phyloP scores from a whole-genome alignment of 352 stramenopile genomes.

The Globisporangium polare region DNA sequence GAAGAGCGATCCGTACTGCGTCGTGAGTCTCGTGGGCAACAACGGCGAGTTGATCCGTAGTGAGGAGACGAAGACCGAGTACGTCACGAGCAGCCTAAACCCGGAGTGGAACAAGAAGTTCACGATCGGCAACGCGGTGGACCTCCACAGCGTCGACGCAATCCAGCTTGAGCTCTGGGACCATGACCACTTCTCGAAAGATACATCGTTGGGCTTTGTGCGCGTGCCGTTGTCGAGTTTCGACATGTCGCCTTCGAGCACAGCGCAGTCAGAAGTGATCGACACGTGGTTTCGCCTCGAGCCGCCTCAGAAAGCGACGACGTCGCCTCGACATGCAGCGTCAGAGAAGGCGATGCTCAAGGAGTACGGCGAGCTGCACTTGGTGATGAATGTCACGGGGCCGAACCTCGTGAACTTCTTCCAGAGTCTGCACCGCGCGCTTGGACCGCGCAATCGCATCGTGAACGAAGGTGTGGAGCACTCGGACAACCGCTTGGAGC shows the following conservation, averaged over 20 bases:
- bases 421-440: conserved; percentile 30
- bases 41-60: conserved; percentile 50
- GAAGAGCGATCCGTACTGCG: conserved; percentile 70
- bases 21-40: conserved; percentile 60
- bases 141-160: conserved; percentile 48
- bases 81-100: conserved; percentile 40
- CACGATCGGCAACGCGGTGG: conserved; percentile 40
- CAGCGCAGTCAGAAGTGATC: conserved; percentile 47
- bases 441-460: conserved; percentile 35
- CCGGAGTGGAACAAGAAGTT: conserved; percentile 58
- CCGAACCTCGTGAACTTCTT: conserved; percentile 70
- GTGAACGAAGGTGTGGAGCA: conserved; percentile 48
- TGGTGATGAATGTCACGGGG: conserved; percentile 61
- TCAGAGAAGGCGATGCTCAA: conserved; percentile 37
- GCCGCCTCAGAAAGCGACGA: conserved; percentile 29
- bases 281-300: conserved; percentile 69
- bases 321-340: conserved; percentile 22
- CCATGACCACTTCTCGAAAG: conserved; percentile 44
- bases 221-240: conserved; percentile 56
- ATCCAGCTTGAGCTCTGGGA: conserved; percentile 63
- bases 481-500: conserved; percentile 67
- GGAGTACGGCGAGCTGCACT: conserved; percentile 52
- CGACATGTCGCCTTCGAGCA: conserved; percentile 59
- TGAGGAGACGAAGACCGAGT: conserved; percentile 52
- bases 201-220: conserved; percentile 59